phyloP scores from a whole-genome alignment of 352 stramenopile genomes.

The Thalassiosira exigua region DNA sequence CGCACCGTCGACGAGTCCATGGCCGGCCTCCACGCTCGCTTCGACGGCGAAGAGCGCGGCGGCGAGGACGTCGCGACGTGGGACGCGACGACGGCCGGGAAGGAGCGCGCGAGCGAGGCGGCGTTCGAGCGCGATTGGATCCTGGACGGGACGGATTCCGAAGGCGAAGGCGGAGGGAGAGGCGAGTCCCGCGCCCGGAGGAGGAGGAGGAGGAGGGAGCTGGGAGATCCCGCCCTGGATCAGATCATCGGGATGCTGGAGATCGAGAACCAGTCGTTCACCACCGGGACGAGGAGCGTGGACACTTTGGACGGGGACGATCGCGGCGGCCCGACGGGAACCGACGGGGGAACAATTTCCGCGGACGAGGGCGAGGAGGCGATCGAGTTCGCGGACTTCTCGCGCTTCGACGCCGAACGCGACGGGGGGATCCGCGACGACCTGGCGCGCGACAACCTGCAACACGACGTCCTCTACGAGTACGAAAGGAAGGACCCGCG shows the following conservation, averaged over 20 bases:
- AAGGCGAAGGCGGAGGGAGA: constrained; percentile 8
- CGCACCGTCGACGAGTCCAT: constrained; percentile 55
- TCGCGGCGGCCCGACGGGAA: neutral
- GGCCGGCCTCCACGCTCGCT: constrained; percentile 32
- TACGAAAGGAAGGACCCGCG: constrained; percentile 25
- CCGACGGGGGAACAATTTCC: neutral
- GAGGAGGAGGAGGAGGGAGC: constrained; percentile 10
- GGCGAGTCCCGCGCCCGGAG: neutral
- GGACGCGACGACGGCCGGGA: constrained; percentile 1
- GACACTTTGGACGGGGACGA: too few relatives aligned
- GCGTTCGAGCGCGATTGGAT: constrained; percentile 56
- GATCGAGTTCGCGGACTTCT: constrained; percentile 56
- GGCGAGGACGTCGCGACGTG: too few relatives aligned
- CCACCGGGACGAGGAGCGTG: neutral
- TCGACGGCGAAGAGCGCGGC: constrained; percentile 7
- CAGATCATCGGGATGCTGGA: constrained; percentile 53
- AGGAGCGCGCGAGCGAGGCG: neutral
- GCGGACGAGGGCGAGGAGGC: constrained; percentile 19
- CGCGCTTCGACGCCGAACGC: constrained; percentile 15
- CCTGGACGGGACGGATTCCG: constrained; percentile 38
- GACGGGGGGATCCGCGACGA: constrained; percentile 2
- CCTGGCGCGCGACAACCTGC: constrained; percentile 14
- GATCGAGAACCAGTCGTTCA: constrained; percentile 46
- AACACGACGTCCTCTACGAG: constrained; percentile 35
- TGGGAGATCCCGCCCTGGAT: constrained; percentile 52